Base-by-base conservation (phyloP, 129 eudicot species). In the Pulicaria dysenterica region DNA sequence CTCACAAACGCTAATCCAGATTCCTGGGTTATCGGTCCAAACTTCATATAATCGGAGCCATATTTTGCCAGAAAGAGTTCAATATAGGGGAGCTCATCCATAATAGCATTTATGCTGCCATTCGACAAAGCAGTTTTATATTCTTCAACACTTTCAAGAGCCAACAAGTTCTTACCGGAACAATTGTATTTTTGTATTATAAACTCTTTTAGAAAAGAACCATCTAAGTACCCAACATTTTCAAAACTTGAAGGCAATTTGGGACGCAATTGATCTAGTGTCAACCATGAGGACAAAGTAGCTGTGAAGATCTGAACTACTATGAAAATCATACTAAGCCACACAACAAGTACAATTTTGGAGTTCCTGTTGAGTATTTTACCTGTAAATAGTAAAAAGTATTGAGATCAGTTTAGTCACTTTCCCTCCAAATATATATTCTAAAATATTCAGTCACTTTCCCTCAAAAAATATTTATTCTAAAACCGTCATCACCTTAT, bases 241-340 rank as follows among this genome's bases (percentile, higher is more conserved):
- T 73, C 70, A 17, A 14, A 73, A 47, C 49, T 60, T 12, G 53
- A 15, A 11, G 70, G 78, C 43, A 73, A 49, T 61, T 24, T 73
- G 53, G 78, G 78, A 39, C 60, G 59, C 41, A 73, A 48, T 17
- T 73, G 78, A 61, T 73, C 60, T 15, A 73, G 59, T 40, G 78
- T 73, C 53, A 73, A 73, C 78, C 78, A 73, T 17, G 77, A 73
- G 40, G 70, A 73, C 24, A 73, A 59, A 48, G 70, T 73, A 6
- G 77, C 77, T 16, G 77, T 60, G n/a, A 60, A 73, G 11, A 73
- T 59, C 50, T 73, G 77, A 48, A 73, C 24, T 46, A 73, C 51
- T 61, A 73, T 39, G 70, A 73, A 61, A 38, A 73, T 73, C 77
- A 73, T 61, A 61, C 77, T 46, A 14, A 73, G 59, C 77, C 77